These are phyloP conservation scores for Chlamydomonas eustigma DNA, from an alignment of 139 green algal species.

Conservation along the genomic window DNA sequence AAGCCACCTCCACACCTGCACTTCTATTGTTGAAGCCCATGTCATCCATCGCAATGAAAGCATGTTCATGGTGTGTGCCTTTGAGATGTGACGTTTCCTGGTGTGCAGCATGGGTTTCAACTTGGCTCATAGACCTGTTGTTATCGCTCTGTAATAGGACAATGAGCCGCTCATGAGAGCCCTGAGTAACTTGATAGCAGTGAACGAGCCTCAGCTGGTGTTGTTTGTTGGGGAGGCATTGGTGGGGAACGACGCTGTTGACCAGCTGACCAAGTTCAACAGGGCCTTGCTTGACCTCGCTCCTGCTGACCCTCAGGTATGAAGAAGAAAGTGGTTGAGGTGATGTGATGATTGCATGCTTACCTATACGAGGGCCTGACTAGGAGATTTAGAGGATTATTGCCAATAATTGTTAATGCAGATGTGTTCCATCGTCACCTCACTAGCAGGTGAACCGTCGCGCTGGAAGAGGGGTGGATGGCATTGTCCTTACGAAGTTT, in stretches of 20 bases:
- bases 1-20: too few relatives aligned
- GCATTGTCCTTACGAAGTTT: slow-evolving; percentile 96
- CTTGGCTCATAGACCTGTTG: background rate
- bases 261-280: slow-evolving; percentile 99
- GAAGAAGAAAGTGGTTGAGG: too few relatives aligned
- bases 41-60: too few relatives aligned
- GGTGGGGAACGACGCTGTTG: slow-evolving; percentile 98
- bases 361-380: background rate
- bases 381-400: background rate
- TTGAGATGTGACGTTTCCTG: too few relatives aligned
- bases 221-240: slow-evolving; percentile 99
- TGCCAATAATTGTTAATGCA: background rate
- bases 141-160: slow-evolving; percentile 67
- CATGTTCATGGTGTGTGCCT: too few relatives aligned
- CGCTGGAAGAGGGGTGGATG: slow-evolving; percentile 59
- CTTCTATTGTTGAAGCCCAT: too few relatives aligned
- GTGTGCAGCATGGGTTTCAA: slow-evolving; percentile 21
- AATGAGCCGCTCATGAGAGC: slow-evolving; percentile 99
- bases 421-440: background rate
- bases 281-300: slow-evolving; percentile 39
- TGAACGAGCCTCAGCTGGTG: slow-evolving; percentile 93
- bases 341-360: too few relatives aligned
- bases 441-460: background rate
- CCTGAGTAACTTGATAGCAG: slow-evolving; percentile 88
- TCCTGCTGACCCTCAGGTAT: slow-evolving; percentile 6